Base-by-base conservation (phyloP, 192 early-diverging fungal species). In the Entrophospora sp. region DNA sequence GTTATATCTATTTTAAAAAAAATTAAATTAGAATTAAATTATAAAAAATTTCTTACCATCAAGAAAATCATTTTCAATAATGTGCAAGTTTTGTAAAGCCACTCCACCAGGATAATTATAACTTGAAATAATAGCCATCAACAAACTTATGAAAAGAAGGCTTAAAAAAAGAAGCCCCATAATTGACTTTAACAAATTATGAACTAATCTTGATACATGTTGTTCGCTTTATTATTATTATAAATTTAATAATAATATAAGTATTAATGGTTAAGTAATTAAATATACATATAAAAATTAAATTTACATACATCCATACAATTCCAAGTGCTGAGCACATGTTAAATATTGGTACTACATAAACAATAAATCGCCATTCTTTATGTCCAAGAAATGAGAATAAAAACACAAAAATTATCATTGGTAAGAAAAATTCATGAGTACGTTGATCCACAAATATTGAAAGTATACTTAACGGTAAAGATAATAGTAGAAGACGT, bases 291-390 rank as follows among this genome's bases (percentile, higher is more conserved):
- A 20, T 5, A 42, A 64, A 60, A 69, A 25, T 45, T 13, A 56
- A 22, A 20, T 51, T 37, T 14, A 68, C 77, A 42, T 74, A 83
- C 61, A 82, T 34, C 46, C 48, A 69, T 20, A 75, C 66, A 5
- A 87, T 60, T 4, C 69, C 75, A 13, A 78, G 55, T 0, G 84
- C 89, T 5, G 91, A 90, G 56, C 79, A 83, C 4, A 83, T 36
- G 60, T 94, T 94, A 52, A 92, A 66, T 3, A 96, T 66, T 0
- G 94, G 94, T 12, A 98, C 77, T 13, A 82, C 79, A 25, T 94
- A 92, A 2, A 96, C 71, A 1, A 98, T 82, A 70, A 98, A 98
- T 13, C 96, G 78, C 91, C 92, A 95, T 68, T 98, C 96, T 72
- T 98, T 98, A 74, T 98, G 96, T 12, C 82, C 81, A 36, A 93